These are phyloP conservation scores for Bruguiera sexangula DNA, from an alignment of 345 rosid species.

Conservation along the genomic window DNA sequence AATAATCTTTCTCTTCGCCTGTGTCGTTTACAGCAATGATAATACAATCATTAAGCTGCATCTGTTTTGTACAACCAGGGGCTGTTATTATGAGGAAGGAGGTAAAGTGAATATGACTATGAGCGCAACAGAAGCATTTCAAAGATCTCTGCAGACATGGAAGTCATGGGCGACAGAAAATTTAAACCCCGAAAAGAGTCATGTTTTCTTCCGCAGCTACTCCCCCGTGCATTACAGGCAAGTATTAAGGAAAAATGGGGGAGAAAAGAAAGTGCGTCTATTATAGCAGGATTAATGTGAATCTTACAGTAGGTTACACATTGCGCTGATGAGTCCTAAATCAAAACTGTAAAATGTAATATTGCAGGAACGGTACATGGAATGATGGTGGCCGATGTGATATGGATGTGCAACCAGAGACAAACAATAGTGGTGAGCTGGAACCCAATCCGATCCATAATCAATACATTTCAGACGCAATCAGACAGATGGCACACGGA, in stretches of 20 bases:
- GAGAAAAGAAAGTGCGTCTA: neutral
- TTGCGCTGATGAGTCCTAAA: neutral
- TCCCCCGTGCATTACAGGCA: conserved; percentile 83
- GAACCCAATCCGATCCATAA: conserved; percentile 54
- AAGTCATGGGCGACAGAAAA: conserved; percentile 53
- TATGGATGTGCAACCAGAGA: conserved; percentile 52
- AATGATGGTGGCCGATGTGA: conserved; percentile 67
- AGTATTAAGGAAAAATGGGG: conserved; percentile 4
- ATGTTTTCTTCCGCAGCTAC: conserved; percentile 68
- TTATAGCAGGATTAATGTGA: neutral
- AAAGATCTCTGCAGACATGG: conserved; percentile 61
- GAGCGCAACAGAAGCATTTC: conserved; percentile 65
- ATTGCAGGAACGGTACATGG: conserved; percentile 62
- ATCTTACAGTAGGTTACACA: neutral
- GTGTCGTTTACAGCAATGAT: neutral
- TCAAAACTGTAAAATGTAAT: neutral
- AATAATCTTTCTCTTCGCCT: neutral
- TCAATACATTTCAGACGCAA: conserved; percentile 42
- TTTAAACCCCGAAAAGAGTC: conserved; percentile 45
- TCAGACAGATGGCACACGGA: conserved; percentile 40
- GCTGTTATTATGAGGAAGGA: conserved; percentile 62
- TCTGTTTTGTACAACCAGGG: conserved; percentile 36
- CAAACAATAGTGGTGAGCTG: conserved; percentile 28
- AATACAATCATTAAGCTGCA: neutral
- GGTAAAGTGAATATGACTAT: conserved; percentile 57